Percentiles rank a stretch among this genome's conserved stretches.
Conservation (phyloP, 495 filamentous ascomycete genomes). For the Chlorociboria aeruginascens region DNA sequence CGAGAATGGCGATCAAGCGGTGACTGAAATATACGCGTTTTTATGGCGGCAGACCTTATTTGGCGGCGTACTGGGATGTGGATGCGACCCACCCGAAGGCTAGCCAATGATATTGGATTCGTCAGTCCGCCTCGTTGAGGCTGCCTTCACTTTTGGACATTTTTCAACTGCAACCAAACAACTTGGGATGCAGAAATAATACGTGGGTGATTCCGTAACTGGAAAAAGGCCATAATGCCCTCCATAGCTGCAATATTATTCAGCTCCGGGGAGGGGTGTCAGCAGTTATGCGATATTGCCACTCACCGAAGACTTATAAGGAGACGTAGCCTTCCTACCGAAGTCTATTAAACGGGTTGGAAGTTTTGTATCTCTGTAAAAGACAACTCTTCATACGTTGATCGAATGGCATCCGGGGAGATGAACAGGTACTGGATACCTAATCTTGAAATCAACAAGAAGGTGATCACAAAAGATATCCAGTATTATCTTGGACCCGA, state of each 20-base stretch:
- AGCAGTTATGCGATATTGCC: too few relatives aligned
- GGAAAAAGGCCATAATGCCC: neutral
- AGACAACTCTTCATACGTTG: neutral
- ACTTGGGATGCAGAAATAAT: too few relatives aligned
- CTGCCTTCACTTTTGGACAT: neutral
- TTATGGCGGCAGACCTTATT: neutral
- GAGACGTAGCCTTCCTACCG: too few relatives aligned
- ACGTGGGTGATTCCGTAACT: neutral
- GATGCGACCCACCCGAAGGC: neutral
- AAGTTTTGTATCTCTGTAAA: too few relatives aligned
- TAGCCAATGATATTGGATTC: neutral
- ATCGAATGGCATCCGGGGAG: slow-evolving; percentile 10
- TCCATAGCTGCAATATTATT: neutral
- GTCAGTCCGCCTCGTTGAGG: neutral
- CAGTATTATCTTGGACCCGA: slow-evolving; percentile 43
- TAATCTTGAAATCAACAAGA: slow-evolving; percentile 43
- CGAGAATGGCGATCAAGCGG: neutral
- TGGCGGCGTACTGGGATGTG: neutral
- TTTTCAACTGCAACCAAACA: neutral
- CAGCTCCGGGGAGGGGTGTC: neutral
- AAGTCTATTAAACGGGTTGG: too few relatives aligned
- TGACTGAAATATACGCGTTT: neutral
- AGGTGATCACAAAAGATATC: slow-evolving; percentile 43
- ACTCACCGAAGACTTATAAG: neutral
- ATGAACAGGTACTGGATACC: slow-evolving; percentile 45